Evolutionary conservation across 2,329 filamentous ascomycete species (phyloP).

Genomic region (Exophiala phaeomuriformis): DNA sequence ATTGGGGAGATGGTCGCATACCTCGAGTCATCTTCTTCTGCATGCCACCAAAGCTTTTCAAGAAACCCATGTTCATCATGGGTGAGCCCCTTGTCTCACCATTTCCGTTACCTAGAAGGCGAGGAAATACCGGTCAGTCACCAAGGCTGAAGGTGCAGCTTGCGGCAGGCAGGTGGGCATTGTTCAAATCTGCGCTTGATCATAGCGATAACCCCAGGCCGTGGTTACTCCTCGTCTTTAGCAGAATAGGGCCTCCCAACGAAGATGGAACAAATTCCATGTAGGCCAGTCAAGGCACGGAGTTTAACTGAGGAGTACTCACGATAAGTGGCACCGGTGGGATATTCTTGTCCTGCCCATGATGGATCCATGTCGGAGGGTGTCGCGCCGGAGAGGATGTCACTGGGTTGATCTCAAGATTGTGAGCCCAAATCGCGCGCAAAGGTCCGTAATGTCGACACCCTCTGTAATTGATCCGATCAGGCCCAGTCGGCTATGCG

Average conservation of each 20-base stretch:
- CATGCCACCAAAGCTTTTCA: constrained; percentile 56
- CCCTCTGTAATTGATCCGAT: neutral
- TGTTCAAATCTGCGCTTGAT: too few relatives aligned
- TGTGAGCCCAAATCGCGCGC: constrained; percentile 12
- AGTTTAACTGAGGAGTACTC: neutral
- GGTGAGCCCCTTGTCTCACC: constrained; percentile 14
- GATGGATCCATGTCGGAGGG: constrained; percentile 14
- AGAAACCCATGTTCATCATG: constrained; percentile 50
- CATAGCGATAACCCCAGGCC: neutral
- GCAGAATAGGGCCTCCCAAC: neutral
- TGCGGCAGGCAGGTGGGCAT: neutral
- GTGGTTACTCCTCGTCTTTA: neutral
- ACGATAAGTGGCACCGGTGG: constrained; percentile 11
- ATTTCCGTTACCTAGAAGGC: constrained; percentile 12
- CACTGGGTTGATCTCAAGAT: constrained; percentile 9
- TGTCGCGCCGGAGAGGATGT: constrained; percentile 16
- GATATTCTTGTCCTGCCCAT: constrained; percentile 20
- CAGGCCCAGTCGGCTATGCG: constrained; percentile 1
- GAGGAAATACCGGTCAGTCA: neutral
- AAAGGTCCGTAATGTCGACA: neutral
- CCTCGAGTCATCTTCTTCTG: constrained; percentile 72
- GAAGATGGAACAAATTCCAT: neutral
- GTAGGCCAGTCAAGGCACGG: neutral
- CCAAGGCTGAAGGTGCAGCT: neutral
- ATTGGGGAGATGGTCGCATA: constrained; percentile 33